Evolutionary conservation across 192 early-diverging fungal species (phyloP).

Genomic region (Entrophospora sp.): DNA sequence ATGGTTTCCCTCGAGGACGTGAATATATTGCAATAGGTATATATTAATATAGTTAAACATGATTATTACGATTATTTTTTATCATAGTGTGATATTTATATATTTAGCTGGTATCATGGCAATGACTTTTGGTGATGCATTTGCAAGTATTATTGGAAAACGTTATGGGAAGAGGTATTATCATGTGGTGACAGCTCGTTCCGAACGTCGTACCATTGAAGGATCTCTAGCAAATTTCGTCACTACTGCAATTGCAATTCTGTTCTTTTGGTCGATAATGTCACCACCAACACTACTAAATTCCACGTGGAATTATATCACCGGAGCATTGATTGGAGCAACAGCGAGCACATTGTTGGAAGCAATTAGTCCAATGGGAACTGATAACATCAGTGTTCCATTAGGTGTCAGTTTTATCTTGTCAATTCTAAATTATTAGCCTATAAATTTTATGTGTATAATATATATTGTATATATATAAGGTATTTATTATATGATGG

Average conservation of each 20-base stretch:
- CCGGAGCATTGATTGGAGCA: constrained; percentile 19
- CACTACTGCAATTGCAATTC: background rate
- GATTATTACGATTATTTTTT: background rate
- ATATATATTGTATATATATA: too few relatives aligned
- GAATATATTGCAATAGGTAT: constrained; percentile 9
- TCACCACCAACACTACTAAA: background rate
- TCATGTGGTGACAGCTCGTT: background rate
- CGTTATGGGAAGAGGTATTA: background rate
- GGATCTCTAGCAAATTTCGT: constrained; percentile 22
- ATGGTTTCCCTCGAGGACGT: constrained; percentile 6
- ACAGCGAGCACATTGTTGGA: constrained; percentile 15
- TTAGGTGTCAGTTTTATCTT: constrained; percentile 13
- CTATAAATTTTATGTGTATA: too few relatives aligned
- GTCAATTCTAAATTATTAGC: background rate
- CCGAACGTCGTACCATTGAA: constrained; percentile 11
- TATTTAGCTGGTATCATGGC: constrained; percentile 25
- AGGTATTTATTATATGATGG: too few relatives aligned
- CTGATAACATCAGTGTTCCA: constrained; percentile 23
- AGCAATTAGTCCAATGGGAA: constrained; percentile 21
- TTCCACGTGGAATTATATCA: background rate
- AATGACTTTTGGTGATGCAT: constrained; percentile 26
- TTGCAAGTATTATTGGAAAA: constrained; percentile 20
- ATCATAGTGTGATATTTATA: background rate
- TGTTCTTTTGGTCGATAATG: constrained; percentile 12
- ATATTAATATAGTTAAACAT: background rate